Conservation (phyloP, 192 early-diverging fungal species). For the Podila verticillata region DNA sequence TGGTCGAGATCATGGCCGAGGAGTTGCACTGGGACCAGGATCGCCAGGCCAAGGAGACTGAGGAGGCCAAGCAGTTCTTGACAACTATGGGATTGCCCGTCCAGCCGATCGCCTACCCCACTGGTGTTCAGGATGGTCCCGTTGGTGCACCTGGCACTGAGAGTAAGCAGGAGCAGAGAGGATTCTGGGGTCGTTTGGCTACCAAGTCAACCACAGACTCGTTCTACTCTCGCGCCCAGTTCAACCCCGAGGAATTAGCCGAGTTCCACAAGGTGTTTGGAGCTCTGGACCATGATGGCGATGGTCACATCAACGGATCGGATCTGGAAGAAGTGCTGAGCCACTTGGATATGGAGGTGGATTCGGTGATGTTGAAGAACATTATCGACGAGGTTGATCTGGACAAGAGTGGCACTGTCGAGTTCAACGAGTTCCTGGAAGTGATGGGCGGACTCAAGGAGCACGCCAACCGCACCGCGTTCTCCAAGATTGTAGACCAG, state of each 20-base stretch:
- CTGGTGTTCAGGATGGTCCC: constrained; percentile 37
- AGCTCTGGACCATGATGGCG: constrained; percentile 60
- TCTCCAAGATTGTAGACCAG: constrained; percentile 50
- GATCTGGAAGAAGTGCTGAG: constrained; percentile 64
- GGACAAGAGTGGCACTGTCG: constrained; percentile 63
- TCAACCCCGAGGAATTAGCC: constrained; percentile 70
- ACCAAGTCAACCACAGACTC: constrained; percentile 28
- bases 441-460: constrained; percentile 72
- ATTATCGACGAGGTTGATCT: constrained; percentile 66
- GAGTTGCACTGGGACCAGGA: constrained; percentile 84
- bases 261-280: constrained; percentile 66
- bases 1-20: constrained; percentile 91
- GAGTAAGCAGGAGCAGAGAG: constrained; percentile 6
- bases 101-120: constrained; percentile 50
- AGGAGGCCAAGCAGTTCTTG: constrained; percentile 80
- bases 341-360: constrained; percentile 63
- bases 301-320: constrained; percentile 64
- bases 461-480: constrained; percentile 57
- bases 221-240: constrained; percentile 64
- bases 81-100: constrained; percentile 90
- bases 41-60: constrained; percentile 74
- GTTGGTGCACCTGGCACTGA: constrained; percentile 16
- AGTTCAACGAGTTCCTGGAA: constrained; percentile 80
- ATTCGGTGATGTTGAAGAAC: constrained; percentile 56
- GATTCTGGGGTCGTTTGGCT: constrained; percentile 37